Evolutionary conservation across 2,329 filamentous ascomycete genomes (phyloP).

Genomic region (Alternaria infectoria): DNA sequence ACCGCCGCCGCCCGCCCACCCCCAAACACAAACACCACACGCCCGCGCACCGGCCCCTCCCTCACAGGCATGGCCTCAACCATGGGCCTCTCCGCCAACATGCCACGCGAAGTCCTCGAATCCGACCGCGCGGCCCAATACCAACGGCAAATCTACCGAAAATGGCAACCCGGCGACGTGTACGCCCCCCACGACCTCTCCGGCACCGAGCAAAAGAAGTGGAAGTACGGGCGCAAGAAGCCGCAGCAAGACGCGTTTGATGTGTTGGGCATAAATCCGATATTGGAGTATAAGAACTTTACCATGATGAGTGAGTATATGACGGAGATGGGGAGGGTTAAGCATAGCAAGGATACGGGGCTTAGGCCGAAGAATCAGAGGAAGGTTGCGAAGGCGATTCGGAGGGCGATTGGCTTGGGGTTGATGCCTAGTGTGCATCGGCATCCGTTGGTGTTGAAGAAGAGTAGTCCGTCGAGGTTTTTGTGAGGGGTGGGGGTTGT

Average conservation of each 20-base stretch:
- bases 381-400: slow-evolving; percentile 89
- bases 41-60: slow-evolving; percentile 3
- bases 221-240: slow-evolving; percentile 63
- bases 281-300: slow-evolving; percentile 95
- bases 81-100: slow-evolving; percentile 25
- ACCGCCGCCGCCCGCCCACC: slow-evolving; percentile 9
- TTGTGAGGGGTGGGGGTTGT: slow-evolving; percentile 6
- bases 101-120: slow-evolving; percentile 33
- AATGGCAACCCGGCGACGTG: slow-evolving; percentile 79
- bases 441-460: slow-evolving; percentile 66
- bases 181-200: slow-evolving; percentile 91
- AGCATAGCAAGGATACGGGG: slow-evolving; percentile 75
- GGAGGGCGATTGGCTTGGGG: slow-evolving; percentile 85
- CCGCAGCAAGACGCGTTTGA: slow-evolving; percentile 75
- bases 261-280: slow-evolving; percentile 76
- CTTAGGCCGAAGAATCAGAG: slow-evolving; percentile 89
- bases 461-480: slow-evolving; percentile 30
- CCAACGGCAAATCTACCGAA: slow-evolving; percentile 69
- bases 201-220: slow-evolving; percentile 79
- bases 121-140: slow-evolving; percentile 54
- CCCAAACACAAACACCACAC: neutral
- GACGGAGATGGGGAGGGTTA: slow-evolving; percentile 83
- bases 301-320: slow-evolving; percentile 89
- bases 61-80: slow-evolving; percentile 24
- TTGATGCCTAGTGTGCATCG: slow-evolving; percentile 89